A percentile compares a stretch with the other conserved stretches of the same genome.
phyloP scores from a whole-genome alignment of 768 basidiomycete species.

The Sarcodon sp. region DNA sequence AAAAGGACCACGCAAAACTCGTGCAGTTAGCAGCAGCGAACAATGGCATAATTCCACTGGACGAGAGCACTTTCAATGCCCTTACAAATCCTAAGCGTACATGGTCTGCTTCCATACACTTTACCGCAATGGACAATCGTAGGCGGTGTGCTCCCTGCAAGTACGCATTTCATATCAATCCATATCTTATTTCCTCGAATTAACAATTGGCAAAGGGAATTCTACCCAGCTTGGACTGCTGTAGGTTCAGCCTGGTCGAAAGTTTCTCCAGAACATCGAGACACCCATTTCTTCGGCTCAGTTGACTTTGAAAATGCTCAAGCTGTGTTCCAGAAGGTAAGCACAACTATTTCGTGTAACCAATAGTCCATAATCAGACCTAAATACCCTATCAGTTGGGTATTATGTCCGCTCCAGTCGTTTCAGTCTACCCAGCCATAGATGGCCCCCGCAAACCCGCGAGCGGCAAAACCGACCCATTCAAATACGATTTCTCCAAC shows the following conservation, averaged over 20 bases:
- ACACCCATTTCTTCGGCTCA: slow-evolving; percentile 86
- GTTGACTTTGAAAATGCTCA: slow-evolving; percentile 77
- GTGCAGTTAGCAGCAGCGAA: slow-evolving; percentile 53
- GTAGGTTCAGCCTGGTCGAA: slow-evolving; percentile 78
- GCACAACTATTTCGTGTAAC: background rate
- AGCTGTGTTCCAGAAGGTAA: slow-evolving; percentile 70
- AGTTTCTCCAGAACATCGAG: slow-evolving; percentile 42
- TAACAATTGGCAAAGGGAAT: slow-evolving; percentile 41
- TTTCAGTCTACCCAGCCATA: slow-evolving; percentile 61
- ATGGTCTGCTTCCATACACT: slow-evolving; percentile 79
- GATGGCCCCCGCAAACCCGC: slow-evolving; percentile 57
- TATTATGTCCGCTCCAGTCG: slow-evolving; percentile 73
- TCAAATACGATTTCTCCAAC: slow-evolving; percentile 75
- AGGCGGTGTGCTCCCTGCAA: slow-evolving; percentile 89
- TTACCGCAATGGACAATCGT: slow-evolving; percentile 76
- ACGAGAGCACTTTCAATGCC: slow-evolving; percentile 65
- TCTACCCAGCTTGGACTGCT: slow-evolving; percentile 71
- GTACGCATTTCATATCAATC: slow-evolving; percentile 29
- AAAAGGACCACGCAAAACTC: slow-evolving; percentile 39
- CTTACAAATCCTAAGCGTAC: slow-evolving; percentile 63
- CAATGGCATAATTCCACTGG: slow-evolving; percentile 74
- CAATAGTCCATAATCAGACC: background rate
- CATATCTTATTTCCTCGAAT: background rate
- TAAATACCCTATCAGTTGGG: slow-evolving; percentile 43
- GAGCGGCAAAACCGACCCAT: slow-evolving; percentile 38